Evolutionary conservation across 2,329 filamentous ascomycete species (phyloP).

Genomic region (Chaetomiaceae sp.): DNA sequence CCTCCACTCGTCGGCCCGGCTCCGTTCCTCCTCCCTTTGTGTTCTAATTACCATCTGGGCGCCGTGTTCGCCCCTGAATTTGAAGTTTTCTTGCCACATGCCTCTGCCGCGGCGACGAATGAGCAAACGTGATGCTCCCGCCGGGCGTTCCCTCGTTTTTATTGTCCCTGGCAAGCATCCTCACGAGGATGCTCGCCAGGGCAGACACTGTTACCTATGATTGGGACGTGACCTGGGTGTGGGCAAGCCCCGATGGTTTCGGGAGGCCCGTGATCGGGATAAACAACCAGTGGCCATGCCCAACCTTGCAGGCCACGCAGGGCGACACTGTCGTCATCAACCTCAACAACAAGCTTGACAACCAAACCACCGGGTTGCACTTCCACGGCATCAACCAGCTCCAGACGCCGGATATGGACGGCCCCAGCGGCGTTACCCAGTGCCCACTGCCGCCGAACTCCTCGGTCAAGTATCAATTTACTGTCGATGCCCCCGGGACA

Average conservation of each 20-base stretch:
- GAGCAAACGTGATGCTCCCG: too few relatives aligned
- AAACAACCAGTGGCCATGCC: constrained; percentile 59
- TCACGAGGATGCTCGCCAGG: constrained; percentile 9
- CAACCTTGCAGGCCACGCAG: constrained; percentile 46
- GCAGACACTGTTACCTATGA: constrained; percentile 34
- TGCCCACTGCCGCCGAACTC: constrained; percentile 48
- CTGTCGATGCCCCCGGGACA: constrained; percentile 41
- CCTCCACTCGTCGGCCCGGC: too few relatives aligned
- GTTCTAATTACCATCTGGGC: too few relatives aligned
- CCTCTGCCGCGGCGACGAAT: too few relatives aligned
- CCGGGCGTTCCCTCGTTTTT: too few relatives aligned
- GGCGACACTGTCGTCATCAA: constrained; percentile 49
- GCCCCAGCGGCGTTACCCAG: constrained; percentile 50
- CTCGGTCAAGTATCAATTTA: constrained; percentile 50
- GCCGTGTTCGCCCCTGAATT: too few relatives aligned
- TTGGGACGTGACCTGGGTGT: constrained; percentile 40
- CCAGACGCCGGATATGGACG: constrained; percentile 54
- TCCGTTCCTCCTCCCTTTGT: too few relatives aligned
- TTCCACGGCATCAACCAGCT: constrained; percentile 58
- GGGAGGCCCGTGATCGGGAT: constrained; percentile 44
- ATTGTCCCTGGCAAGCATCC: not conserved
- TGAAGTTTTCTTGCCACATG: too few relatives aligned
- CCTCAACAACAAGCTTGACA: constrained; percentile 46
- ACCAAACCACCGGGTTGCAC: constrained; percentile 47
- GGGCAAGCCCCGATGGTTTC: constrained; percentile 35